A percentile compares a stretch with the other conserved stretches of the same genome.
Conservation (phyloP, 2,329 filamentous ascomycete species). For the Aspergillus carbonarius region DNA sequence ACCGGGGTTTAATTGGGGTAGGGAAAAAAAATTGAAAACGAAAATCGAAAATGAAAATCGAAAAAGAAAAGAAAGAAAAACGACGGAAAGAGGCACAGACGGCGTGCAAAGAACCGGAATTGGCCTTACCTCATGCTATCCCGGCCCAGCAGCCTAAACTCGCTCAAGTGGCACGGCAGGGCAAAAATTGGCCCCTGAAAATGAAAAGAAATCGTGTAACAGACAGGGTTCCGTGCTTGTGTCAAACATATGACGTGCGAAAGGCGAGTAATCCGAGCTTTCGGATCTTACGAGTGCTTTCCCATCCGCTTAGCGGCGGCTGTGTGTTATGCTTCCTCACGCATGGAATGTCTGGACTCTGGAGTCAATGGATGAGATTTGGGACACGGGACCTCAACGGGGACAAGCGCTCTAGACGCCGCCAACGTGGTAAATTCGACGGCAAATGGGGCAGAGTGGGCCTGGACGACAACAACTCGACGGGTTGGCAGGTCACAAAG, state of each 20-base stretch:
- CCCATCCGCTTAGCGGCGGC: slow-evolving; percentile 14
- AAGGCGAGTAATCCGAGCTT: slow-evolving; percentile 2
- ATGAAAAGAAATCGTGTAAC: slow-evolving; percentile 22
- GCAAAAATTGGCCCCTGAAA: slow-evolving; percentile 8
- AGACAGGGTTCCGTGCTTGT: slow-evolving; percentile 1
- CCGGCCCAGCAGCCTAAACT: slow-evolving; percentile 17
- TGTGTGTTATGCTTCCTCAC: slow-evolving; percentile 5
- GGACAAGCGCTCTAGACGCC: slow-evolving; percentile 38
- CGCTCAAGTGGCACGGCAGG: slow-evolving; percentile 19
- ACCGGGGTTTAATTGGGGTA: slow-evolving; percentile 7
- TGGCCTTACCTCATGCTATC: slow-evolving; percentile 18
- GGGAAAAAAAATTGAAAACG: slow-evolving; percentile 6
- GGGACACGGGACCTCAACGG: slow-evolving; percentile 18
- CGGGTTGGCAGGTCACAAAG: slow-evolving; percentile 7
- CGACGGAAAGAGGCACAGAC: slow-evolving; percentile 7
- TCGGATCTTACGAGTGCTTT: slow-evolving; percentile 3
- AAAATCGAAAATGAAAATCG: neutral
- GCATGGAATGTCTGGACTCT: slow-evolving; percentile 7
- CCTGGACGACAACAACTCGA: slow-evolving; percentile 4
- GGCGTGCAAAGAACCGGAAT: slow-evolving; percentile 3
- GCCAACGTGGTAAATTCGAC: slow-evolving; percentile 16
- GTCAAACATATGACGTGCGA: slow-evolving; percentile 5
- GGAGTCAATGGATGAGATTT: slow-evolving; percentile 16
- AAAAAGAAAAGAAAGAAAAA: slow-evolving; percentile 10
- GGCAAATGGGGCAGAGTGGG: slow-evolving; percentile 11